These are phyloP conservation scores for Spergularia bocconei DNA, from an alignment of 148 eudicot genomes.

Conservation along the genomic window DNA sequence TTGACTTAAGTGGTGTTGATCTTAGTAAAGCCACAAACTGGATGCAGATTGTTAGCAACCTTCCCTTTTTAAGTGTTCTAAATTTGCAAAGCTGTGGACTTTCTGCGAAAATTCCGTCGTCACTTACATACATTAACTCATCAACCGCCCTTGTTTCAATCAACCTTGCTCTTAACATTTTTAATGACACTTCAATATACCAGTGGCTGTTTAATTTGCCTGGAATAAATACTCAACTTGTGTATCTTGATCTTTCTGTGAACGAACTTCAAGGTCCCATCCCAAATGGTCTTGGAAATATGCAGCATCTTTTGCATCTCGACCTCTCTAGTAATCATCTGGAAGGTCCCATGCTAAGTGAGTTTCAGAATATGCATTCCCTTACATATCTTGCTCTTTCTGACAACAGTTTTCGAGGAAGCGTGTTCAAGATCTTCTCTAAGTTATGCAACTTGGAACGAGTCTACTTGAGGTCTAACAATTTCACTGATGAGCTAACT, in stretches of 20 bases:
- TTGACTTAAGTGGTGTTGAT: conserved; percentile 2
- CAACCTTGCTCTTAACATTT: conserved; percentile 12
- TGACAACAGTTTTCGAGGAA: conserved; percentile 6
- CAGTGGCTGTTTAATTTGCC: conserved; percentile 27
- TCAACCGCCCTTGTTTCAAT: conserved; percentile 20
- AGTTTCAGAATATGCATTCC: background rate
- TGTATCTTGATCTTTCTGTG: conserved; percentile 14
- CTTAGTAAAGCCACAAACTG: conserved; percentile 18
- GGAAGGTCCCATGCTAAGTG: background rate
- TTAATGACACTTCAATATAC: conserved; percentile 15
- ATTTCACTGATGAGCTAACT: background rate
- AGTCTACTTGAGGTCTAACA: background rate
- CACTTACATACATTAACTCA: conserved; percentile 23
- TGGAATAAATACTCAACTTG: conserved; percentile 1
- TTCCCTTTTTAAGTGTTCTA: conserved; percentile 22
- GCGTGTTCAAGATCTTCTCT: background rate
- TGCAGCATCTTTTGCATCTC: conserved; percentile 20
- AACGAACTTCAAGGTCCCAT: conserved; percentile 22
- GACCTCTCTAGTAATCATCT: conserved; percentile 5
- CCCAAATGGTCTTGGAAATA: conserved; percentile 20
- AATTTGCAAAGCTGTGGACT: conserved; percentile 13
- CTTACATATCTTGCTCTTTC: background rate
- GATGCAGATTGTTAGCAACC: background rate
- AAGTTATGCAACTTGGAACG: conserved; percentile 10
- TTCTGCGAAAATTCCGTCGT: background rate